A percentile compares a stretch with the other conserved stretches of the same genome.
phyloP scores from a whole-genome alignment of 371 early-diverging fungal genomes.

The Mortierella sp. region DNA sequence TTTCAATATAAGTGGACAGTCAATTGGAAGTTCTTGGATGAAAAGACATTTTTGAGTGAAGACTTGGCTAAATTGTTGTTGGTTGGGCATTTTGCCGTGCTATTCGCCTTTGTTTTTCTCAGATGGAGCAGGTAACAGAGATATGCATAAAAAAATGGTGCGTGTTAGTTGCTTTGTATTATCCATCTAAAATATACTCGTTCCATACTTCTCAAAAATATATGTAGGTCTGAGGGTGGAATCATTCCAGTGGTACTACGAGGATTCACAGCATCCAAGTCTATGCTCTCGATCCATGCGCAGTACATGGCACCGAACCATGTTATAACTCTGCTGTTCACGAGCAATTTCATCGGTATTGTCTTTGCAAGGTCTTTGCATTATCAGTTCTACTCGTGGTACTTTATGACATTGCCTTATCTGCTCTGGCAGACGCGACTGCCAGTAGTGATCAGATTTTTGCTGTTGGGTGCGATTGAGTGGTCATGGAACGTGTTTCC shows the following conservation, averaged over 20 bases:
- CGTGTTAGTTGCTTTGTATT: not conserved
- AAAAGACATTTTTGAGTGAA: slow-evolving; percentile 72
- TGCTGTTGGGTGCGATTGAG: slow-evolving; percentile 65
- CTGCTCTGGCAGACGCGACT: slow-evolving; percentile 69
- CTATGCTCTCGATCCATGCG: slow-evolving; percentile 27
- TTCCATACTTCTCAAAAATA: not conserved
- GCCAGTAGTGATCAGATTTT: slow-evolving; percentile 25
- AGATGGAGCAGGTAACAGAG: slow-evolving; percentile 64
- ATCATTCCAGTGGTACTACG: slow-evolving; percentile 59
- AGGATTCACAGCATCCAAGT: slow-evolving; percentile 56
- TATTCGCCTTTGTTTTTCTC: slow-evolving; percentile 69
- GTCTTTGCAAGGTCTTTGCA: slow-evolving; percentile 90
- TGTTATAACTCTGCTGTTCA: slow-evolving; percentile 78
- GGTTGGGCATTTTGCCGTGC: slow-evolving; percentile 66
- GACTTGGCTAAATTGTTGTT: slow-evolving; percentile 74
- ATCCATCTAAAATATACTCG: not conserved
- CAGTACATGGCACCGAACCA: slow-evolving; percentile 60
- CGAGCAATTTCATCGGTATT: slow-evolving; percentile 90
- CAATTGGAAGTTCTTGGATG: slow-evolving; percentile 90
- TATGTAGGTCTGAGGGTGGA: slow-evolving; percentile 62
- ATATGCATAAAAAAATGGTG: not conserved
- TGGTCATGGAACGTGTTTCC: slow-evolving; percentile 87
- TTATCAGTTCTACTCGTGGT: slow-evolving; percentile 97
- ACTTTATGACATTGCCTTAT: slow-evolving; percentile 87
- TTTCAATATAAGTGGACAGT: slow-evolving; percentile 95